These are phyloP conservation scores for Hygrocybe coccinea DNA, from an alignment of 768 basidiomycete genomes.

Conservation along the genomic window DNA sequence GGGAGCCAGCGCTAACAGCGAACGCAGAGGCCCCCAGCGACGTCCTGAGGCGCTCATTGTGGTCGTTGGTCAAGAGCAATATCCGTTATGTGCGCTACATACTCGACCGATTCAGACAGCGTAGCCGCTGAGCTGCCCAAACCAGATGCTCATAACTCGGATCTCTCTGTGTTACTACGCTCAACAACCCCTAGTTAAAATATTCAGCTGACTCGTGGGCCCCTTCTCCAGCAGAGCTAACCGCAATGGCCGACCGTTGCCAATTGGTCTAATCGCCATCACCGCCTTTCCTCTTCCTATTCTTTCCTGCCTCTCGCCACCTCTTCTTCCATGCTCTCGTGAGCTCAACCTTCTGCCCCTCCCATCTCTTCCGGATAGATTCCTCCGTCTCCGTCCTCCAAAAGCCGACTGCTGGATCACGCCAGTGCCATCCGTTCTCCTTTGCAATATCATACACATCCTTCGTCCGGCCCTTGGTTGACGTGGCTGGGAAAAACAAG, in stretches of 20 bases:
- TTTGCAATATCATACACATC: slow-evolving; percentile 48
- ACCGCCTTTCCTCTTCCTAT: slow-evolving; percentile 45
- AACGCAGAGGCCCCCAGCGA: slow-evolving; percentile 56
- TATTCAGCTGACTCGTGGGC: neutral
- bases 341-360: slow-evolving; percentile 58
- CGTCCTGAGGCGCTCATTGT: slow-evolving; percentile 1
- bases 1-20: slow-evolving; percentile 50
- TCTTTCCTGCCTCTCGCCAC: slow-evolving; percentile 70
- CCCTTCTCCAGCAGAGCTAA: no score
- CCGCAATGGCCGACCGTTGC: neutral
- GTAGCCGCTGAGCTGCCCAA: neutral
- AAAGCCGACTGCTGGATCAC: slow-evolving; percentile 39
- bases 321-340: slow-evolving; percentile 76
- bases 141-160: neutral
- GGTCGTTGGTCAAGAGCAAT: neutral
- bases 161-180: neutral
- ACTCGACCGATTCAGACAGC: neutral
- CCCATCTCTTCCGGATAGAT: slow-evolving; percentile 68
- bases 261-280: slow-evolving; percentile 20
- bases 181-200: neutral
- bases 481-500: slow-evolving; percentile 56
- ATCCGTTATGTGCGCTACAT: neutral
- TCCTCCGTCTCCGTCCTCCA: slow-evolving; percentile 48
- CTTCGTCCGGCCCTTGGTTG: slow-evolving; percentile 29
- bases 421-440: slow-evolving; percentile 48